Evolutionary conservation across 345 rosid species (phyloP).

Genomic region (Moricandia moricandioides): DNA sequence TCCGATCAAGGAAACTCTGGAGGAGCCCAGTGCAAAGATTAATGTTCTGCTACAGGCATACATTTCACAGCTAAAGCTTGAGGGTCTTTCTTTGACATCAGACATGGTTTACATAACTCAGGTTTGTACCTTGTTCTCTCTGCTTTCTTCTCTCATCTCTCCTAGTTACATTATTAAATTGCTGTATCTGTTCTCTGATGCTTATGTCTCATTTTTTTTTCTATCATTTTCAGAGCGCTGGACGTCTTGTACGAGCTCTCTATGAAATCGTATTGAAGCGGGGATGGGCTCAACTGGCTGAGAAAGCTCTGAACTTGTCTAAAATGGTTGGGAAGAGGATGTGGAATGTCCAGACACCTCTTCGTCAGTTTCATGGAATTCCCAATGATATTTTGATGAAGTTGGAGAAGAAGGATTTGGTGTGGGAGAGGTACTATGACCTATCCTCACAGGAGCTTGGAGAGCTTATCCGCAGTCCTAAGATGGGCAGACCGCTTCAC

Average conservation of each 20-base stretch:
- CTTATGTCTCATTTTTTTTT: conserved; percentile 20
- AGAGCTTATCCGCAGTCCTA: conserved; percentile 76
- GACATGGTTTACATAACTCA: conserved; percentile 96
- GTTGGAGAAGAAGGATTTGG: conserved; percentile 93
- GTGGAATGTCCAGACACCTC: conserved; percentile 97
- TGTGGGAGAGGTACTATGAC: conserved; percentile 97
- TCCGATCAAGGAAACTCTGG: conserved; percentile 91
- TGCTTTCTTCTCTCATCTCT: not conserved
- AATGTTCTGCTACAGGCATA: conserved; percentile 93
- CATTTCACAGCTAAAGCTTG: conserved; percentile 93
- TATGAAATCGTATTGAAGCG: conserved; percentile 90
- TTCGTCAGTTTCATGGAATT: conserved; percentile 82
- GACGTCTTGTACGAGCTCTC: conserved; percentile 89
- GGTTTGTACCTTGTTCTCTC: conserved; percentile 41
- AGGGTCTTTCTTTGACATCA: conserved; percentile 89
- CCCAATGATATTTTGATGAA: conserved; percentile 81
- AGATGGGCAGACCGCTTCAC: conserved; percentile 90
- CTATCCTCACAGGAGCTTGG: conserved; percentile 90
- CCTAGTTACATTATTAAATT: not conserved
- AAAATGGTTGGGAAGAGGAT: conserved; percentile 94
- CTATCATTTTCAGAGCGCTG: conserved; percentile 60
- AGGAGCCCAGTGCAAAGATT: conserved; percentile 95
- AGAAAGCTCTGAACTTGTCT: conserved; percentile 87
- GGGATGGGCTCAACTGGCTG: conserved; percentile 93
- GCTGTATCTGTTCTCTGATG: not conserved